Conservation (phyloP, 2,329 filamentous ascomycete genomes). For the Sporothrix protearum region DNA sequence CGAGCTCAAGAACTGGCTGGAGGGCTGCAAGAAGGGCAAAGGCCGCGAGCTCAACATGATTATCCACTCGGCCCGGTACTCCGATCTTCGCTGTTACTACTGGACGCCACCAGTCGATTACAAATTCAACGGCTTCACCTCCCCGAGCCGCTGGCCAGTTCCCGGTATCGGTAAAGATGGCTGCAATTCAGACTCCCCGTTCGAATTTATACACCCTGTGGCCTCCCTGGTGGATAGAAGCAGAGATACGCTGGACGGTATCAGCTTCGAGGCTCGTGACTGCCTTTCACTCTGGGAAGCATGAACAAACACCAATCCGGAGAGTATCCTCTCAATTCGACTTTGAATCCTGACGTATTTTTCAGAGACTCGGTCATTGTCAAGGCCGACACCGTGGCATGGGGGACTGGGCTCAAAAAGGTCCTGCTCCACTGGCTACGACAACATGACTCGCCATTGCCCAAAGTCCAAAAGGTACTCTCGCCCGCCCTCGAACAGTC, state of each 20-base stretch:
- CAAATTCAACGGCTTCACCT: constrained; percentile 50
- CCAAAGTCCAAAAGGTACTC: constrained; percentile 46
- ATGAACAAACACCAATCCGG: constrained; percentile 58
- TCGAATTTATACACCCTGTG: constrained; percentile 25
- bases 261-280: constrained; percentile 67
- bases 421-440: constrained; percentile 59
- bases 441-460: constrained; percentile 44
- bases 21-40: constrained; percentile 58
- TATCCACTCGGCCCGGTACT: constrained; percentile 66
- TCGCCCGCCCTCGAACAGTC: background rate
- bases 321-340: constrained; percentile 47
- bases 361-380: constrained; percentile 48
- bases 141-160: constrained; percentile 41
- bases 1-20: constrained; percentile 67
- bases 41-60: constrained; percentile 65
- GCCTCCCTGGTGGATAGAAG: constrained; percentile 35
- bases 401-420: constrained; percentile 60
- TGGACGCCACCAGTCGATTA: constrained; percentile 52
- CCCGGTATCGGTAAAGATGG: constrained; percentile 47
- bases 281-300: constrained; percentile 62
- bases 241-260: constrained; percentile 62
- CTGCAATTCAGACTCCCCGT: background rate
- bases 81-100: constrained; percentile 71
- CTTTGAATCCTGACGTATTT: constrained; percentile 48
- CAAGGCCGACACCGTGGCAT: constrained; percentile 63